Percentiles rank a stretch among this genome's conserved stretches.
Conservation (phyloP, 148 eudicot species). For the Rhododendron simsii region DNA sequence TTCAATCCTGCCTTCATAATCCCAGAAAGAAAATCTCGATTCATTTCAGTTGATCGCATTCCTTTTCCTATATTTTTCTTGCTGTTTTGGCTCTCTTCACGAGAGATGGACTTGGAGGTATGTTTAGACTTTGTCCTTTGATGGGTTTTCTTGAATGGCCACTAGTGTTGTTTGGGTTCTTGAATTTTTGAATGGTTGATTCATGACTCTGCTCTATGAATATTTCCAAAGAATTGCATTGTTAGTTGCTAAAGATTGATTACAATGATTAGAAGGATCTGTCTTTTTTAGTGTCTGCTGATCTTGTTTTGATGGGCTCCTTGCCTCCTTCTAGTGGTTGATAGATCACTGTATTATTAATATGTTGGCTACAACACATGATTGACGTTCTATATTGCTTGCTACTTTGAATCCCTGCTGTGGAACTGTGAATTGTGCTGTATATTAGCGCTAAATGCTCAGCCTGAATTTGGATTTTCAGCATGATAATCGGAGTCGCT, state of each 20-base stretch:
- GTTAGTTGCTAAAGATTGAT: not conserved
- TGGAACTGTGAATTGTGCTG: not conserved
- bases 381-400: not conserved
- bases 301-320: not conserved
- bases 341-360: not conserved
- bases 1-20: not conserved
- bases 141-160: constrained; percentile 9
- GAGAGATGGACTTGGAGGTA: constrained; percentile 29
- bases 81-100: not conserved
- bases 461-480: not conserved
- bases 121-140: constrained; percentile 21
- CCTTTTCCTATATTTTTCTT: not conserved
- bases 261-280: not conserved
- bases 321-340: constrained; percentile 9
- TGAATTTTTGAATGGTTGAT: constrained; percentile 21
- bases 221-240: not conserved
- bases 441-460: not conserved
- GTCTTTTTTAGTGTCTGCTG: not conserved
- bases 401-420: not conserved
- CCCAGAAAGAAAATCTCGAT: constrained; percentile 11
- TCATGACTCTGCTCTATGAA: constrained; percentile 16
- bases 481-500: not conserved
- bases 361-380: not conserved
- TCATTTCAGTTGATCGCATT: constrained; percentile 29
- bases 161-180: not conserved